Evolutionary conservation across 345 rosid genomes (phyloP).

Genomic region (Brassica cretica): DNA sequence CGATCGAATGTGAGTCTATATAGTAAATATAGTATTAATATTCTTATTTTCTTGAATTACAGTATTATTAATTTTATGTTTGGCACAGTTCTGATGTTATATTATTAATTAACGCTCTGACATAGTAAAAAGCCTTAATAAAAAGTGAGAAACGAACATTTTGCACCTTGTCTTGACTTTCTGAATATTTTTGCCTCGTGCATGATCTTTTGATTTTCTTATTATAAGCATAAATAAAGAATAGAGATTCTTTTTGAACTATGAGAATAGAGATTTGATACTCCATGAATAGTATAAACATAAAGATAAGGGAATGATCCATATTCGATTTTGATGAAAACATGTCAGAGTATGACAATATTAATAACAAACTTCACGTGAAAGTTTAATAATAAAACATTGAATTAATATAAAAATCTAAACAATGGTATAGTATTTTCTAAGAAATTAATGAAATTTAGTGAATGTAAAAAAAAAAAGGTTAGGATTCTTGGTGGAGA

Average conservation of each 20-base stretch:
- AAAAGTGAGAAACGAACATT: slow-evolving; percentile 2
- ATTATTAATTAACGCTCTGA: neutral
- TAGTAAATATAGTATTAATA: neutral
- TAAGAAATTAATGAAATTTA: neutral
- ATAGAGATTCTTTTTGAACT: neutral
- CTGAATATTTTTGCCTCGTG: slow-evolving; percentile 4
- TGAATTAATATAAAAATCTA: neutral
- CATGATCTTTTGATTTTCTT: neutral
- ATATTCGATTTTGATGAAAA: slow-evolving; percentile 19
- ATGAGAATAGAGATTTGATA: neutral
- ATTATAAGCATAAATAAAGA: neutral
- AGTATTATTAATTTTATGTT: neutral
- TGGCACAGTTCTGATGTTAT: neutral
- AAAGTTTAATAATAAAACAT: neutral
- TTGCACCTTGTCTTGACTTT: slow-evolving; percentile 3
- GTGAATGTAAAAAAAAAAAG: slow-evolving; percentile 42
- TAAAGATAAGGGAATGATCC: neutral
- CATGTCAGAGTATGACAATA: slow-evolving; percentile 17
- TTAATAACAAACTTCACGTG: slow-evolving; percentile 4
- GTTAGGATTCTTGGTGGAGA: slow-evolving; percentile 90
- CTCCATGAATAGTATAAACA: neutral
- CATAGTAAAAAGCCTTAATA: neutral
- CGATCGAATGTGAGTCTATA: neutral
- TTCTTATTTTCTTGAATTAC: neutral
- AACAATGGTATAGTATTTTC: neutral